Conservation (phyloP, 768 basidiomycete species). For the Leccinum pellstonianum region DNA sequence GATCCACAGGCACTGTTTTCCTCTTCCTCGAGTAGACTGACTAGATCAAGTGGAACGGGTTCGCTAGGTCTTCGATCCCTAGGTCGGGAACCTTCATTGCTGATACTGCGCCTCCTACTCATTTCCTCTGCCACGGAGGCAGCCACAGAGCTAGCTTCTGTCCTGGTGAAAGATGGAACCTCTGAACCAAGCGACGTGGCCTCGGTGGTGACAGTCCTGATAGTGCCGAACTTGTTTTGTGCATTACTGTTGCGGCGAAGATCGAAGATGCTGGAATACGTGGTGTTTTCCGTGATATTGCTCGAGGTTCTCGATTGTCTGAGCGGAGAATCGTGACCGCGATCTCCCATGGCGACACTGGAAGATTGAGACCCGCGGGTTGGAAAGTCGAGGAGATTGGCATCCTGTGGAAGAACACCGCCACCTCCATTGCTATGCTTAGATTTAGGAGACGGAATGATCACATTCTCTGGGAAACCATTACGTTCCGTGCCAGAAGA, state of each 20-base stretch:
- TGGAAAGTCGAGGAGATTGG: conserved; percentile 32
- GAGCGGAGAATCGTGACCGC: conserved; percentile 35
- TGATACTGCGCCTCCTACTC: conserved; percentile 37
- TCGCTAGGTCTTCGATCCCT: conserved; percentile 69
- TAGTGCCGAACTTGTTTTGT: conserved; percentile 70
- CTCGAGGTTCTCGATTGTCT: conserved; percentile 67
- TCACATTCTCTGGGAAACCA: conserved; percentile 32
- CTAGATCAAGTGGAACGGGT: conserved; percentile 55
- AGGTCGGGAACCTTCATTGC: conserved; percentile 27
- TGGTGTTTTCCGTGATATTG: conserved; percentile 52
- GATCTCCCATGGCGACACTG: conserved; percentile 35
- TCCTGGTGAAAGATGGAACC: conserved; percentile 57
- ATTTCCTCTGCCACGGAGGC: conserved; percentile 46
- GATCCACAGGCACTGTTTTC: conserved; percentile 52
- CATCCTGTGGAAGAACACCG: conserved; percentile 8
- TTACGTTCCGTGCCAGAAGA: conserved; percentile 34
- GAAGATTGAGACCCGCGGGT: conserved; percentile 36
- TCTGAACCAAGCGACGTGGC: conserved; percentile 64
- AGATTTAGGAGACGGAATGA: conserved; percentile 40
- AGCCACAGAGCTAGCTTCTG: conserved; percentile 61
- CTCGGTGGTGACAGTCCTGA: conserved; percentile 81
- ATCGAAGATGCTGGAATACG: conserved; percentile 67
- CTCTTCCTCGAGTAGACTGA: conserved; percentile 70
- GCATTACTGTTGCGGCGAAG: conserved; percentile 41
- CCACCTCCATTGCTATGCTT: conserved; percentile 16